These are phyloP conservation scores for Secale cereale DNA, from an alignment of 176 grass and related monocot genomes.

Conservation along the genomic window DNA sequence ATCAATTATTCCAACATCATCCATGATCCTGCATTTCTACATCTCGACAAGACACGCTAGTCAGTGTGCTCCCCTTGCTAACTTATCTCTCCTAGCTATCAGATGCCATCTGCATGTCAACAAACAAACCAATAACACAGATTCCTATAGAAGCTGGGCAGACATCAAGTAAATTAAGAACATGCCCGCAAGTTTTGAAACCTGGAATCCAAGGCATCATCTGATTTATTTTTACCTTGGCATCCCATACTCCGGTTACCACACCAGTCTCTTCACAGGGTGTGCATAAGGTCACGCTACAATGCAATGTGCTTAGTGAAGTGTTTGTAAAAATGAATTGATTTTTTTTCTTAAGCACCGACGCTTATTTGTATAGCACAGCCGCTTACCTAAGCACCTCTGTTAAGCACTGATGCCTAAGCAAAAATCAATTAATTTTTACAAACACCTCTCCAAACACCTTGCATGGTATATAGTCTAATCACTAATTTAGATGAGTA, in stretches of 20 bases:
- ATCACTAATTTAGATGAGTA: neutral
- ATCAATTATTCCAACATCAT: slow-evolving; percentile 10
- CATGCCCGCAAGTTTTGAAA: neutral
- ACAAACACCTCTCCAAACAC: too few relatives aligned
- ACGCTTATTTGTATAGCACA: too few relatives aligned
- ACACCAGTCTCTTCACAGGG: neutral
- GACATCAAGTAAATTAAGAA: neutral
- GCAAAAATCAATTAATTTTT: too few relatives aligned
- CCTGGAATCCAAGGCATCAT: neutral
- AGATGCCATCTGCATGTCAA: neutral
- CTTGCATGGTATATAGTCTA: too few relatives aligned
- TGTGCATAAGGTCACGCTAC: neutral
- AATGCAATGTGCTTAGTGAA: too few relatives aligned
- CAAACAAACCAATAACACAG: neutral
- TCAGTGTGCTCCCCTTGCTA: neutral
- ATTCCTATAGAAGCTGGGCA: neutral
- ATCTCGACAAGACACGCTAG: neutral
- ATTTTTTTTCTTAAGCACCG: too few relatives aligned
- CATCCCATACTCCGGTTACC: neutral
- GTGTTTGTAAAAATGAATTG: too few relatives aligned
- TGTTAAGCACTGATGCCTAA: too few relatives aligned
- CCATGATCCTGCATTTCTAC: neutral
- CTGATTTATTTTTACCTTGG: neutral
- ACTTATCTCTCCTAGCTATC: neutral
- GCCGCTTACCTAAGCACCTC: too few relatives aligned